phyloP scores from a whole-genome alignment of 441 rosid species.

The Pelargonium cotyledonis region DNA sequence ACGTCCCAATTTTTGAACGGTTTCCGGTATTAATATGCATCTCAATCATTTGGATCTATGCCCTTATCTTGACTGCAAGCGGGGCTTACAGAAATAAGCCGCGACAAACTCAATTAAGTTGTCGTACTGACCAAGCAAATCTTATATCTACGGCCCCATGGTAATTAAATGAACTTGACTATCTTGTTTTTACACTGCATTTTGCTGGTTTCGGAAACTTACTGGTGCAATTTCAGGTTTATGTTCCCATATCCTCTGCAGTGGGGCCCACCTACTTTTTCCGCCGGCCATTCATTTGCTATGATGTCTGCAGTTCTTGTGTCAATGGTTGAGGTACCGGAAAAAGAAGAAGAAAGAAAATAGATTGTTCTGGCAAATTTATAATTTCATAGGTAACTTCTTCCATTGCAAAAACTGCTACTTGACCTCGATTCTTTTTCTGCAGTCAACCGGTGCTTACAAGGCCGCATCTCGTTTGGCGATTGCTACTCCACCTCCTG shows the following conservation, averaged over 20 bases:
- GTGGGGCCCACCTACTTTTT: conserved; percentile 73
- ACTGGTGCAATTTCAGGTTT: conserved; percentile 39
- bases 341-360: too few relatives aligned
- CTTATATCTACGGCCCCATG: conserved; percentile 72
- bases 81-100: conserved; percentile 58
- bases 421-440: conserved; percentile 11
- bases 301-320: conserved; percentile 73
- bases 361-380: not conserved
- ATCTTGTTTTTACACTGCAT: too few relatives aligned
- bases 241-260: conserved; percentile 71
- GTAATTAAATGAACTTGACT: too few relatives aligned
- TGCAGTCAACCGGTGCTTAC: conserved; percentile 68
- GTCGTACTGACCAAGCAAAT: conserved; percentile 64
- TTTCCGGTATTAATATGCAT: conserved; percentile 55
- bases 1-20: conserved; percentile 52
- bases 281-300: conserved; percentile 67
- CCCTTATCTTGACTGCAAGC: conserved; percentile 55
- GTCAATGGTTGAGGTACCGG: conserved; percentile 65
- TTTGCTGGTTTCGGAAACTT: conserved; percentile 11
- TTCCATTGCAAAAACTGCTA: not conserved
- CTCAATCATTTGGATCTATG: conserved; percentile 51
- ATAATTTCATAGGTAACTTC: not conserved
- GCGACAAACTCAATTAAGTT: conserved; percentile 38
- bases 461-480: conserved; percentile 73
- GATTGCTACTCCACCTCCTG: conserved; percentile 76